Conservation (phyloP, 2,329 filamentous ascomycete genomes). For the Pseudopyrenochaeta lycopersici region DNA sequence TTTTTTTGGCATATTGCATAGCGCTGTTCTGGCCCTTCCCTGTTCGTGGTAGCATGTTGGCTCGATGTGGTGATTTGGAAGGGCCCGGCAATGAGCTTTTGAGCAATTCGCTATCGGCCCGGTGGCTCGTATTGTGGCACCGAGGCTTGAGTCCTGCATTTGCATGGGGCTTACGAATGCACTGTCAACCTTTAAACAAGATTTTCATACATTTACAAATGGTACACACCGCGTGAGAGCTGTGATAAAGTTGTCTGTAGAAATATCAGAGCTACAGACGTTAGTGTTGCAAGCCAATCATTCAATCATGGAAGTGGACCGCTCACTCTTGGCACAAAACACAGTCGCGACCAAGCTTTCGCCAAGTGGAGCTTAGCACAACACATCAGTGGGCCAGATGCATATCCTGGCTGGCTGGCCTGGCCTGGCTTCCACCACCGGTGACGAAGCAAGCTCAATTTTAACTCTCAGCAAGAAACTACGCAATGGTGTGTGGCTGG, state of each 20-base stretch:
- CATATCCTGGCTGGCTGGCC: not conserved
- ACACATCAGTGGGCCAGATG: not conserved
- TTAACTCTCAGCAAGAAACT: not conserved
- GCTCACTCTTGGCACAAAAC: conserved; percentile 2
- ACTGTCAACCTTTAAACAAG: too few relatives aligned
- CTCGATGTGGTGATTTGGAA: not conserved
- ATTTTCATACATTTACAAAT: too few relatives aligned
- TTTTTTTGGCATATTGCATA: not conserved
- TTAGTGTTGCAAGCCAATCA: not conserved
- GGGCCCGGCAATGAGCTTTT: too few relatives aligned
- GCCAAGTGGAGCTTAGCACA: conserved; percentile 31
- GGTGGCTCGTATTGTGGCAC: not conserved
- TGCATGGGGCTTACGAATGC: not conserved
- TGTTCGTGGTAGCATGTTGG: not conserved
- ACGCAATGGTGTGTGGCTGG: not conserved
- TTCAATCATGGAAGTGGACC: not conserved
- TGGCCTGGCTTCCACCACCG: not conserved
- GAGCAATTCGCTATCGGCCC: too few relatives aligned
- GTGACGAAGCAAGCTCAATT: not conserved
- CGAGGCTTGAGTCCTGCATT: not conserved
- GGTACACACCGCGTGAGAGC: too few relatives aligned
- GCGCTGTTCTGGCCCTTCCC: not conserved
- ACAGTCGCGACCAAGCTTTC: conserved; percentile 24
- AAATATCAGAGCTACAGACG: not conserved
- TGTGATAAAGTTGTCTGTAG: not conserved